These are phyloP conservation scores for Candolleomyces aberdarensis DNA, from an alignment of 768 basidiomycete species.

Conservation along the genomic window DNA sequence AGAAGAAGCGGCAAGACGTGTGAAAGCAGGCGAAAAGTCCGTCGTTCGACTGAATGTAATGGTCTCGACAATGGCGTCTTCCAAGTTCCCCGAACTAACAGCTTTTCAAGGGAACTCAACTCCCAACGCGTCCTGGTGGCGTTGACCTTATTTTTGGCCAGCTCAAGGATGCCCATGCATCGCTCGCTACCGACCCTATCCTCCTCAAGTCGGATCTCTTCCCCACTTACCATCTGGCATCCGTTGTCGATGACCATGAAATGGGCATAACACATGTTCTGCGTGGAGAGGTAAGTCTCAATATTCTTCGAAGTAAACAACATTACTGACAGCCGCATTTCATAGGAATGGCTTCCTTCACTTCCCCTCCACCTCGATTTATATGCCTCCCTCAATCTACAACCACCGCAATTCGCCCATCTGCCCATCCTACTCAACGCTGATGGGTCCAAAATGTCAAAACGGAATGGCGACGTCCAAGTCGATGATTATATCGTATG, in stretches of 20 bases:
- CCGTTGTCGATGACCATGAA: slow-evolving; percentile 91
- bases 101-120: slow-evolving; percentile 49
- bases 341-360: slow-evolving; percentile 94
- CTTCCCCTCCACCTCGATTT: slow-evolving; percentile 88
- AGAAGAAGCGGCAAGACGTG: slow-evolving; percentile 76
- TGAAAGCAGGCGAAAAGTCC: slow-evolving; percentile 72
- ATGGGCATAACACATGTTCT: slow-evolving; percentile 97
- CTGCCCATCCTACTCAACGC: slow-evolving; percentile 86
- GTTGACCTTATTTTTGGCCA: slow-evolving; percentile 75
- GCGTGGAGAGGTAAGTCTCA: slow-evolving; percentile 73
- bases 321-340: neutral
- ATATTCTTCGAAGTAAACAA: neutral
- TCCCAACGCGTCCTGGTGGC: slow-evolving; percentile 48
- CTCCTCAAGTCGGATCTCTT: slow-evolving; percentile 89
- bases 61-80: slow-evolving; percentile 8
- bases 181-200: slow-evolving; percentile 85
- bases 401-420: slow-evolving; percentile 83
- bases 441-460: slow-evolving; percentile 93
- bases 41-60: slow-evolving; percentile 87
- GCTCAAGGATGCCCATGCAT: slow-evolving; percentile 71
- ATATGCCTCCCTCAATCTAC: slow-evolving; percentile 72
- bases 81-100: neutral
- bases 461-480: slow-evolving; percentile 85
- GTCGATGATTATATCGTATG: slow-evolving; percentile 84
- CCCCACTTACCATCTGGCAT: slow-evolving; percentile 96